Conservation (phyloP, 1,284 basidiomycete genomes). For the Pseudozyma pruni region DNA sequence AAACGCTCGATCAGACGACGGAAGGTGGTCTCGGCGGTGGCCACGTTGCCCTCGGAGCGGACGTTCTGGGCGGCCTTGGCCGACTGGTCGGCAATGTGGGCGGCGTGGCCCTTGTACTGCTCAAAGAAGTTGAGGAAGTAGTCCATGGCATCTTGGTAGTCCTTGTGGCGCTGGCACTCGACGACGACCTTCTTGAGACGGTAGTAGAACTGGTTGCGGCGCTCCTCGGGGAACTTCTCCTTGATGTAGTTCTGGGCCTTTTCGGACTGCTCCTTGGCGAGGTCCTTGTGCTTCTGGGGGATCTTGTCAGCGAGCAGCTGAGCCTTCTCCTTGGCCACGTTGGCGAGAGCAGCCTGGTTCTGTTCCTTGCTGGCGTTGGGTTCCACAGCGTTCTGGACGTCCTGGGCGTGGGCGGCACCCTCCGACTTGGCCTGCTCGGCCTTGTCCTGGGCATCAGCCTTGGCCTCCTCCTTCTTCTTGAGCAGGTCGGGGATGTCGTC, state of each 20-base stretch:
- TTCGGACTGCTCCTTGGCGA: slow-evolving; percentile 57
- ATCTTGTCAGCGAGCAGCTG: slow-evolving; percentile 63
- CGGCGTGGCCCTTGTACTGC: slow-evolving; percentile 80
- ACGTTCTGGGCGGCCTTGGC: slow-evolving; percentile 71
- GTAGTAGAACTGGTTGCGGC: slow-evolving; percentile 83
- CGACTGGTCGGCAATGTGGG: slow-evolving; percentile 71
- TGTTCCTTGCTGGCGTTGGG: slow-evolving; percentile 67
- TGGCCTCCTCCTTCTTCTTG: slow-evolving; percentile 64
- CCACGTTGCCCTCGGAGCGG: slow-evolving; percentile 72
- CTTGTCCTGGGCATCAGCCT: slow-evolving; percentile 42
- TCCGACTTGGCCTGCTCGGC: slow-evolving; percentile 53
- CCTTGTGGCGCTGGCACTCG: slow-evolving; percentile 90
- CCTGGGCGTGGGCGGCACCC: slow-evolving; percentile 43
- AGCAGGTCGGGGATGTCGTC: slow-evolving; percentile 70
- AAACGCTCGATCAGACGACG: slow-evolving; percentile 84
- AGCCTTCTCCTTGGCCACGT: slow-evolving; percentile 70
- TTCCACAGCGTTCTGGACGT: slow-evolving; percentile 56
- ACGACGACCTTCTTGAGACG: slow-evolving; percentile 86
- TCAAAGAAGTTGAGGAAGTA: slow-evolving; percentile 69
- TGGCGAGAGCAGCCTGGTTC: slow-evolving; percentile 67
- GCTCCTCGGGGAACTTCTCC: slow-evolving; percentile 86
- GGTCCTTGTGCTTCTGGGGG: slow-evolving; percentile 64
- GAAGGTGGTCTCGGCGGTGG: slow-evolving; percentile 59
- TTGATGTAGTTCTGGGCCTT: slow-evolving; percentile 73
- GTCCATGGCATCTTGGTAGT: slow-evolving; percentile 78